Evolutionary conservation across 2,329 filamentous ascomycete genomes (phyloP).

Genomic region (Dendryphion nanum): DNA sequence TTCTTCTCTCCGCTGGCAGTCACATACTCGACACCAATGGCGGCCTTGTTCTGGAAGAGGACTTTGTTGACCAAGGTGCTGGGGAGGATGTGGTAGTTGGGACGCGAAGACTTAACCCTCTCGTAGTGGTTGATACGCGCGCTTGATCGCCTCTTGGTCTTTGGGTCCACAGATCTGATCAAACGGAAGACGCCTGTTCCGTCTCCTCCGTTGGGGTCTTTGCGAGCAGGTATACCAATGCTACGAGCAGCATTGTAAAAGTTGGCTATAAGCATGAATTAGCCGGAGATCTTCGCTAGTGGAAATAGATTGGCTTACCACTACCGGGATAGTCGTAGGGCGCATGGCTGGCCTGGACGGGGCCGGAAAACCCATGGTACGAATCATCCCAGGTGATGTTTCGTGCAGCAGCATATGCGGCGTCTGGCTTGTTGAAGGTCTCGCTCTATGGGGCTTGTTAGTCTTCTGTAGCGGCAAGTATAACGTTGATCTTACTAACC

Average conservation of each 20-base stretch:
- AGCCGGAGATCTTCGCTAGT: background rate
- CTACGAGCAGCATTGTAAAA: constrained; percentile 16
- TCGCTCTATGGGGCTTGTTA: constrained; percentile 16
- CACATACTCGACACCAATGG: constrained; percentile 19
- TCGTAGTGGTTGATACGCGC: constrained; percentile 33
- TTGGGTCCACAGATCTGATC: constrained; percentile 23
- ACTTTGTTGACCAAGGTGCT: constrained; percentile 17
- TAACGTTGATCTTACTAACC: constrained; percentile 3
- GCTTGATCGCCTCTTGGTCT: constrained; percentile 26
- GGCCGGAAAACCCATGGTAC: constrained; percentile 18
- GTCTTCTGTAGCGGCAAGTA: background rate
- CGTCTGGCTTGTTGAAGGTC: constrained; percentile 17
- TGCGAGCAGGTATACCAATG: constrained; percentile 12
- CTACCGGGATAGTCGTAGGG: constrained; percentile 23
- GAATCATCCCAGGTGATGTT: constrained; percentile 22
- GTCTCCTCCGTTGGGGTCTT: constrained; percentile 20
- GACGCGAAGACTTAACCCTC: constrained; percentile 15
- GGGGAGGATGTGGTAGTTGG: constrained; percentile 31
- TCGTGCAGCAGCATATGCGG: constrained; percentile 9
- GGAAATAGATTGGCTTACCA: constrained; percentile 6
- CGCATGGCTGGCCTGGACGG: constrained; percentile 22
- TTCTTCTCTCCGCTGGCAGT: constrained; percentile 3
- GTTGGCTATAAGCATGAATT: constrained; percentile 9
- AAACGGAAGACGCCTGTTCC: constrained; percentile 33
- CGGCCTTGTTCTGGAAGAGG: constrained; percentile 12